Conservation (phyloP, 768 basidiomycete genomes). For the Tylopilus plumbeoviolaceoides region DNA sequence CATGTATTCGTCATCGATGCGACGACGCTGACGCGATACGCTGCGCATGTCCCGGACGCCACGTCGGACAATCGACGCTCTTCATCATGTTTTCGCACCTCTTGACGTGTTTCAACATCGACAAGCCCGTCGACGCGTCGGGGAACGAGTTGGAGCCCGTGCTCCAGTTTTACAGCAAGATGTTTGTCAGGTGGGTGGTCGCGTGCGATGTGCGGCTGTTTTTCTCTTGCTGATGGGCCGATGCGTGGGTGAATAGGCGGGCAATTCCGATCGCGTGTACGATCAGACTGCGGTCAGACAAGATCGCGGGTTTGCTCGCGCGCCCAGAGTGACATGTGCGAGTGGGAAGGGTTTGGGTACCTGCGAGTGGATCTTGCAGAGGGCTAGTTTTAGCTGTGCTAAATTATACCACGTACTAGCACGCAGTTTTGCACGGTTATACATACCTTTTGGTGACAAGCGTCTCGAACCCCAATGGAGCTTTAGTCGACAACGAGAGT, state of each 20-base stretch:
- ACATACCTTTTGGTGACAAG: too few relatives aligned
- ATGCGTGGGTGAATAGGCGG: too few relatives aligned
- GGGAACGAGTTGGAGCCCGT: neutral
- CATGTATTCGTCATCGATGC: neutral
- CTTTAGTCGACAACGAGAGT: too few relatives aligned
- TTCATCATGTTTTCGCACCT: neutral
- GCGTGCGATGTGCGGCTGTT: too few relatives aligned
- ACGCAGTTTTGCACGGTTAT: too few relatives aligned
- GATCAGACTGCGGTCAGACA: neutral
- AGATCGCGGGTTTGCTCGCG: neutral
- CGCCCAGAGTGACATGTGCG: neutral
- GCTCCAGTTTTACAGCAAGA: neutral
- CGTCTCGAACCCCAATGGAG: too few relatives aligned
- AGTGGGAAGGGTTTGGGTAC: too few relatives aligned
- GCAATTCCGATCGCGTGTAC: neutral
- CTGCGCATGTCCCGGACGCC: neutral
- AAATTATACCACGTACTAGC: too few relatives aligned
- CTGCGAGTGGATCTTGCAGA: too few relatives aligned
- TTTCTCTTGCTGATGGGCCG: too few relatives aligned
- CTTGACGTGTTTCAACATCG: neutral
- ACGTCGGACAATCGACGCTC: neutral
- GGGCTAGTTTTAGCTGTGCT: too few relatives aligned
- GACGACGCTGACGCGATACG: neutral
- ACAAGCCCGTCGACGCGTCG: neutral
- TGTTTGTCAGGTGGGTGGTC: neutral